These are phyloP conservation scores for Selaginella tamariscina DNA, from an alignment of 75 land plant genomes.

Conservation along the genomic window DNA sequence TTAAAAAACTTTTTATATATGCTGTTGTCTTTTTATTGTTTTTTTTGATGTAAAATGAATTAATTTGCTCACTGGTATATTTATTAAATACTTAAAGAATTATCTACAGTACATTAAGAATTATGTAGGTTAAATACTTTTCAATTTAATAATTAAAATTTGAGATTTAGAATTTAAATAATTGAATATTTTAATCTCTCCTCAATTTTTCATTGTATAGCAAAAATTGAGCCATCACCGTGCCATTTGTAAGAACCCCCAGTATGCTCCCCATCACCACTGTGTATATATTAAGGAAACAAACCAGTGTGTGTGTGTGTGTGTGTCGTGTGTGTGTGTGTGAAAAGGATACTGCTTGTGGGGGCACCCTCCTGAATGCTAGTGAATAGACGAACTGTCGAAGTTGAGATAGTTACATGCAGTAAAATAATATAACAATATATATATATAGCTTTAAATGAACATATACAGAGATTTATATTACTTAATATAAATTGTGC, in stretches of 20 bases:
- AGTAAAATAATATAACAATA: too few species aligned
- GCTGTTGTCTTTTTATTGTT: too few species aligned
- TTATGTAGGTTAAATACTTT: too few species aligned
- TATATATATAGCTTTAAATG: too few species aligned
- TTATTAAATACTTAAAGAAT: too few species aligned
- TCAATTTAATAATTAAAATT: too few species aligned
- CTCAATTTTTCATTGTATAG: background rate
- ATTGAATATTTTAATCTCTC: background rate
- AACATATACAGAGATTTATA: background rate
- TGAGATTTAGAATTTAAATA: too few species aligned
- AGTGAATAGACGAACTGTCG: conserved; percentile 12
- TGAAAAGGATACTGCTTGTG: conserved; percentile 13
- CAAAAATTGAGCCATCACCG: conserved; percentile 10
- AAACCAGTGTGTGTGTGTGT: background rate
- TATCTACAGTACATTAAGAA: too few species aligned
- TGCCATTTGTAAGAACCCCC: conserved; percentile 9
- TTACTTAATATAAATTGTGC: background rate
- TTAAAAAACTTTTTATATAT: too few species aligned
- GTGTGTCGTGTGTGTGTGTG: background rate
- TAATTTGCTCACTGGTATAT: too few species aligned
- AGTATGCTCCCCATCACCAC: conserved; percentile 11
- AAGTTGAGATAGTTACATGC: too few species aligned
- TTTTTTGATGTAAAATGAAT: too few species aligned
- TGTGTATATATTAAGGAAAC: background rate
- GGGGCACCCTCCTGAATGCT: conserved; percentile 16